Evolutionary conservation across 495 filamentous ascomycete genomes (phyloP).

Genomic region (Podospora sp.): DNA sequence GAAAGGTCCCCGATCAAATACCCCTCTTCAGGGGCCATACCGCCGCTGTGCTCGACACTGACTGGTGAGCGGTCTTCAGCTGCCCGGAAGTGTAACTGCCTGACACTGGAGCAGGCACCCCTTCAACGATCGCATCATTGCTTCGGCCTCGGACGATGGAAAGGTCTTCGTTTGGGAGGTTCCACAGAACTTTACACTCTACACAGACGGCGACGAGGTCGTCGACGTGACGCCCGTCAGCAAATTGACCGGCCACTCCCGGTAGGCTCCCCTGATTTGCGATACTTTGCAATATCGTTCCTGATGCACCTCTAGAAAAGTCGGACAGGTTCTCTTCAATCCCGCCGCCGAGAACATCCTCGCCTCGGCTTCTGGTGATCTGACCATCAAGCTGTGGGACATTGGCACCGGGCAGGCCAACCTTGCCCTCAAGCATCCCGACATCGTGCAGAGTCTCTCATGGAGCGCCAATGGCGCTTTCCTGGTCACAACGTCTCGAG

Average conservation of each 20-base stretch:
- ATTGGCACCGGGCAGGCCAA: constrained; percentile 73
- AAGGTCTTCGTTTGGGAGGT: constrained; percentile 98
- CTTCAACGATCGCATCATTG: constrained; percentile 90
- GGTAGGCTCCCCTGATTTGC: constrained; percentile 35
- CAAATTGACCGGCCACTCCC: constrained; percentile 76
- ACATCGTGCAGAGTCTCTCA: constrained; percentile 91
- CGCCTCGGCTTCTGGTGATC: constrained; percentile 92
- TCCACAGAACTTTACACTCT: constrained; percentile 81
- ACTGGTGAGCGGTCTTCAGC: constrained; percentile 64
- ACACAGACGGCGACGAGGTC: constrained; percentile 80
- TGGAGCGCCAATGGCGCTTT: constrained; percentile 93
- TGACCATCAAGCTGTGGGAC: constrained; percentile 96
- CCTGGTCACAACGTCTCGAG: constrained; percentile 89
- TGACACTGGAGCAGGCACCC: constrained; percentile 67
- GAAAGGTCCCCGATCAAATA: constrained; percentile 87
- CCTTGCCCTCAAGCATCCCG: constrained; percentile 76
- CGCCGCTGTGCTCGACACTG: constrained; percentile 92
- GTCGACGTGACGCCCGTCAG: constrained; percentile 77
- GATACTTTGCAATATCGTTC: background rate
- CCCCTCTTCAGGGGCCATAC: constrained; percentile 96
- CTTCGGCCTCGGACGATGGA: constrained; percentile 93
- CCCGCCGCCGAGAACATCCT: constrained; percentile 94
- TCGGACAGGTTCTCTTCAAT: constrained; percentile 97
- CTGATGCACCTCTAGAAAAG: constrained; percentile 64
- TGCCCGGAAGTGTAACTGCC: constrained; percentile 30